Percentiles rank a stretch among this genome's conserved stretches.
These are phyloP conservation scores for Solioccasus polychromus DNA, from an alignment of 768 basidiomycete genomes.

Conservation along the genomic window DNA sequence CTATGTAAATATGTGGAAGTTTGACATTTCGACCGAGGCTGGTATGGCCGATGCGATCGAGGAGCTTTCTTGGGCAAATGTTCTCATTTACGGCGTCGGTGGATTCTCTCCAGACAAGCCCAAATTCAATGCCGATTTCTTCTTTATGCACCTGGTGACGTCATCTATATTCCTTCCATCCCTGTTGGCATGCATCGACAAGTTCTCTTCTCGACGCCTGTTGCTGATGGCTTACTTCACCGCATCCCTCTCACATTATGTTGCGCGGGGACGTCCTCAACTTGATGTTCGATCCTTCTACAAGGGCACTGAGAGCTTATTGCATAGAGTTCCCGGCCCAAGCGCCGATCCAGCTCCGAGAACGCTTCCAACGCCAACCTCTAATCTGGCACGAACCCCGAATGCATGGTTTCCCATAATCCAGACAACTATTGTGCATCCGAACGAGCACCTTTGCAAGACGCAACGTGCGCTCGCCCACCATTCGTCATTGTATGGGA, in stretches of 20 bases:
- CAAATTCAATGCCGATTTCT: conserved; percentile 71
- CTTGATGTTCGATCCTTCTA: conserved; percentile 33
- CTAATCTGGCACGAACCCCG: conserved; percentile 37
- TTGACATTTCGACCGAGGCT: conserved; percentile 34
- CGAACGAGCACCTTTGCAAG: conserved; percentile 54
- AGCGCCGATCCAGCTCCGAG: conserved; percentile 21
- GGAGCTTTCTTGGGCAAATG: conserved; percentile 57
- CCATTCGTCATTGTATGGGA: conserved; percentile 42
- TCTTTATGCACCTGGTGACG: conserved; percentile 69
- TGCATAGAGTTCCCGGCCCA: conserved; percentile 35
- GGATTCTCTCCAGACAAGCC: conserved; percentile 43
- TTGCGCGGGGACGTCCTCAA: conserved; percentile 33
- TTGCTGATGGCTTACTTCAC: conserved; percentile 31
- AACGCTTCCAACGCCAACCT: conserved; percentile 30
- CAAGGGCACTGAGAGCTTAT: conserved; percentile 18
- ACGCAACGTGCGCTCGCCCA: conserved; percentile 47
- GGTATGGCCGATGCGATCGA: conserved; percentile 52
- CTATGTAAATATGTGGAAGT: conserved; percentile 46
- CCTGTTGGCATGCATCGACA: conserved; percentile 36
- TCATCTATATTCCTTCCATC: conserved; percentile 62
- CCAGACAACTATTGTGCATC: conserved; percentile 50
- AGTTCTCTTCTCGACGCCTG: conserved; percentile 23
- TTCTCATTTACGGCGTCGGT: conserved; percentile 57
- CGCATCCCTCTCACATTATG: conserved; percentile 26
- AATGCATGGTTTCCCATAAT: conserved; percentile 60